Evolutionary conservation across 805 yeast genomes (phyloP).

Genomic region (Pichia thaimueangensis): DNA sequence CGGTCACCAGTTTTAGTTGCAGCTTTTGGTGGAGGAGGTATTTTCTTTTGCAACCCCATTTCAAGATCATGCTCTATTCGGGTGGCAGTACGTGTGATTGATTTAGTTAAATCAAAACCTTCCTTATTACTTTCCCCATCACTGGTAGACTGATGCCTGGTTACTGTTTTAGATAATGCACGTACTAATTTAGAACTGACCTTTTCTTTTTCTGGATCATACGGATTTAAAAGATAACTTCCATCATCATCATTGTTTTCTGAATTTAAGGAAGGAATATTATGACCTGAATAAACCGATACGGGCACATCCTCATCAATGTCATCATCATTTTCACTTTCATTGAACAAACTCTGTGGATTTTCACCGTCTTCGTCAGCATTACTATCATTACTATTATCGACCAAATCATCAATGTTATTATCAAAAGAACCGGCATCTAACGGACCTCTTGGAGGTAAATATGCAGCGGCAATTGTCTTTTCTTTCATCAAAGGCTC

Average conservation of each 20-base stretch:
- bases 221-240: constrained; percentile 23
- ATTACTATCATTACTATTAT: constrained; percentile 19
- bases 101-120: constrained; percentile 19
- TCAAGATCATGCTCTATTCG: constrained; percentile 21
- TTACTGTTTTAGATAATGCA: constrained; percentile 21
- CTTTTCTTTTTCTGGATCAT: constrained; percentile 22
- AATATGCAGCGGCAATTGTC: constrained; percentile 44
- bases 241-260: constrained; percentile 22
- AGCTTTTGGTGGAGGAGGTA: background rate
- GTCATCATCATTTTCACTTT: constrained; percentile 13
- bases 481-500: constrained; percentile 50
- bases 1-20: background rate
- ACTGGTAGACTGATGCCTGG: constrained; percentile 4
- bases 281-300: constrained; percentile 1
- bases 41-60: constrained; percentile 7
- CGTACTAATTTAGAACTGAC: constrained; percentile 22
- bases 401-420: constrained; percentile 10
- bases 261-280: constrained; percentile 1
- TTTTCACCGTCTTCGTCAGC: constrained; percentile 13
- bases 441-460: constrained; percentile 10
- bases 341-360: constrained; percentile 4
- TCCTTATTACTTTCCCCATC: constrained; percentile 11
- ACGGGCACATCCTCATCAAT: constrained; percentile 25
- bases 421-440: too few relatives aligned
- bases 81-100: constrained; percentile 19